Evolutionary conservation across 208 protist genomes (phyloP), one percentile per base, ranked within the genome.

Genomic region (Acanthamoeba triangularis): DNA sequence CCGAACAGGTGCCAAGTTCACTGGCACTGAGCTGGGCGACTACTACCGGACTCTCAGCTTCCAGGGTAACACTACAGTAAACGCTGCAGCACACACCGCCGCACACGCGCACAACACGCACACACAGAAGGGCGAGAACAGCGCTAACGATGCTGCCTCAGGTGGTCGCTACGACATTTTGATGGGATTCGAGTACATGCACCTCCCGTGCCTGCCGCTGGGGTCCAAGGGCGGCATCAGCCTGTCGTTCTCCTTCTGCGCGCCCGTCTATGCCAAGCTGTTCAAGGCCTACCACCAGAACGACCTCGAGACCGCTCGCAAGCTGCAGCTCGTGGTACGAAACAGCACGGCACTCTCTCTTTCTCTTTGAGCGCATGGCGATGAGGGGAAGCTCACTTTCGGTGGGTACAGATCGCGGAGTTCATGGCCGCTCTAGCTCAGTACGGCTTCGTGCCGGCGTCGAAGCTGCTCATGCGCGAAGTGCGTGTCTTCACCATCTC

Each of bases 181-280:
- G 72, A 80, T 80, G 72, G 72, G 72, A 2, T 80, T 80, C 72
- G 72, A 80, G 72, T 80, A 80, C 72, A 80, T 80, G 72, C 72
- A 80, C 72, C 72, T 80, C 20, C 37, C 72, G 11, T 80, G 72
- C 72, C 72, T 80, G 37, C 72, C 72, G 72, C 72, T 80, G 16
- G 72, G 72, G 7, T 80, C 72, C 72, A 80, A 80, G 72, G 72
- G 72, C 30, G 72, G 72, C 33, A 80, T 80, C 72, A 80, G 72
- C 72, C 72, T 80, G 3, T 80, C 72, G 72, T 80, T 80, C 41
- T 80, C 72, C 37, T 80, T 80, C 72, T 80, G 72, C 72, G 72
- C 72, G 6, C 72, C 72, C 2, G 72, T 80, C 41, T 80, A 80
- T 35, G 23, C 33, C 37, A 41, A 80, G 72, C 72, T 80, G 41